phyloP scores from a whole-genome alignment of 1,284 basidiomycete genomes.

The Trametes polyzona region DNA sequence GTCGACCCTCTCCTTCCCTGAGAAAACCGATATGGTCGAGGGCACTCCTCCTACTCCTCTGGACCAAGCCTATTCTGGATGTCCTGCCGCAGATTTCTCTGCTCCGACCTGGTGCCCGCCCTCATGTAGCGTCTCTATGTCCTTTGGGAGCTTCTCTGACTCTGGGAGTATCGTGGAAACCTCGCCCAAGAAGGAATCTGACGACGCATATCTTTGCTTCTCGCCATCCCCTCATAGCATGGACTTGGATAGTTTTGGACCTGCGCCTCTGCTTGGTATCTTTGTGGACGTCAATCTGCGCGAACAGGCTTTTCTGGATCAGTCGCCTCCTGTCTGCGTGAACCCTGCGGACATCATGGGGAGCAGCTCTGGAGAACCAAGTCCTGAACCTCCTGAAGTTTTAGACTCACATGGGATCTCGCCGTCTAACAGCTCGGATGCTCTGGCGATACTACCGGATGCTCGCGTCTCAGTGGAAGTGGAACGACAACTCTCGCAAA shows the following conservation, averaged over 20 bases:
- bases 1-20: background rate
- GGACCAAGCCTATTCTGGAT: slow-evolving; percentile 15
- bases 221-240: slow-evolving; percentile 8
- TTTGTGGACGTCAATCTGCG: slow-evolving; percentile 53
- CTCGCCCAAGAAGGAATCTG: slow-evolving; percentile 2
- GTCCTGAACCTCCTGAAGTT: slow-evolving; percentile 5
- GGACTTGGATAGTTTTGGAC: slow-evolving; percentile 1
- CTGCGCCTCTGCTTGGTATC: slow-evolving; percentile 36
- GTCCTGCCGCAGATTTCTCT: slow-evolving; percentile 15
- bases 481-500: background rate
- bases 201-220: slow-evolving; percentile 12
- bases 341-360: slow-evolving; percentile 53
- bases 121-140: slow-evolving; percentile 16
- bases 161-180: slow-evolving; percentile 2
- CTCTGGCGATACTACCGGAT: too few species aligned
- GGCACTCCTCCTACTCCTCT: background rate
- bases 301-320: slow-evolving; percentile 31
- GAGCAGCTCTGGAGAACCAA: slow-evolving; percentile 5
- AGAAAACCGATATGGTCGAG: background rate
- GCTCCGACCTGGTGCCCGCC: slow-evolving; percentile 7
- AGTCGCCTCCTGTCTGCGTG: slow-evolving; percentile 36
- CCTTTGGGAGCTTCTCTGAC: slow-evolving; percentile 12
- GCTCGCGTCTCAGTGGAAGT: too few species aligned
- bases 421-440: too few species aligned
- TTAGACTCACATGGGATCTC: too few species aligned